A percentile compares a stretch with the other conserved stretches of the same genome.
These are phyloP conservation scores for Kodamaea leandrae DNA, from an alignment of 805 yeast species.

Conservation along the genomic window DNA sequence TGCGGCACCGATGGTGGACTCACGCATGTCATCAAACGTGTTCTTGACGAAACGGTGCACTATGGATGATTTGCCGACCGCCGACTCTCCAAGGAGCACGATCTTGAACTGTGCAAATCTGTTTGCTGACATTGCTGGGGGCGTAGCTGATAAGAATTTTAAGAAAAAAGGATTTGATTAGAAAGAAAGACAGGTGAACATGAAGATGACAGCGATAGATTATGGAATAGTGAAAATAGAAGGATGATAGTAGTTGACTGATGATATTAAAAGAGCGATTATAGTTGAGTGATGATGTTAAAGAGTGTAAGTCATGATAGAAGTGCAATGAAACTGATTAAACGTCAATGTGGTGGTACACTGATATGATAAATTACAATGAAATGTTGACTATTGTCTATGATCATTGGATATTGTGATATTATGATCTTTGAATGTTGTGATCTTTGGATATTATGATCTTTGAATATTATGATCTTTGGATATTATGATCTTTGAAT, in stretches of 20 bases:
- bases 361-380: neutral
- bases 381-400: too few relatives aligned
- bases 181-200: neutral
- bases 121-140: conserved; percentile 6
- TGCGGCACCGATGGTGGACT: conserved; percentile 85
- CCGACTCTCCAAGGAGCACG: conserved; percentile 76
- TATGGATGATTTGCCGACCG: conserved; percentile 75
- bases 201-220: too few relatives aligned
- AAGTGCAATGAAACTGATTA: too few relatives aligned
- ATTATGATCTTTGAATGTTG: too few relatives aligned
- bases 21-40: conserved; percentile 68
- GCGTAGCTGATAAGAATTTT: neutral
- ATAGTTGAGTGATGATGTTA: too few relatives aligned
- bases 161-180: neutral
- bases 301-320: too few relatives aligned
- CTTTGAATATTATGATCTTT: too few relatives aligned
- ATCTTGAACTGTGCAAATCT: conserved; percentile 58
- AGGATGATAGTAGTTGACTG: neutral
- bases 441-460: too few relatives aligned
- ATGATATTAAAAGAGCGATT: too few relatives aligned
- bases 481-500: too few relatives aligned
- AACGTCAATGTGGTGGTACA: neutral
- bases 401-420: too few relatives aligned
- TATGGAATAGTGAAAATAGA: too few relatives aligned
- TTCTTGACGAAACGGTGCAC: conserved; percentile 71